Percentiles rank a stretch among this genome's conserved stretches.
These are phyloP conservation scores for Yamadazyma endophytica DNA, from an alignment of 805 yeast species.

Conservation along the genomic window DNA sequence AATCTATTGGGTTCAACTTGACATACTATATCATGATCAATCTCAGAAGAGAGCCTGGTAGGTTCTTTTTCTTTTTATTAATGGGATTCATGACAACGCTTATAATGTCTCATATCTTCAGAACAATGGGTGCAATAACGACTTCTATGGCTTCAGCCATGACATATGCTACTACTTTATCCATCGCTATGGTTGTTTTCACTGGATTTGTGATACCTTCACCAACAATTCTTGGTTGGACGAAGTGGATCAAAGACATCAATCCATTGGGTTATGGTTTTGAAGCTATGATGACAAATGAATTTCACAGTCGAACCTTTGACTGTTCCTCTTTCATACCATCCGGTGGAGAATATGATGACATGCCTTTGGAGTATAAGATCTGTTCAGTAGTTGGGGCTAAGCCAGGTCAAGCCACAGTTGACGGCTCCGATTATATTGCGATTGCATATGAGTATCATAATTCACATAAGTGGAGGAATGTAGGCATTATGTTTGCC, in stretches of 20 bases:
- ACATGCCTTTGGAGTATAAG: constrained; percentile 30
- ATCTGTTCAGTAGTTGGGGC: constrained; percentile 64
- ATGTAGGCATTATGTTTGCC: constrained; percentile 62
- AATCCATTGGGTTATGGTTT: constrained; percentile 39
- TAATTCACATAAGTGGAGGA: constrained; percentile 71
- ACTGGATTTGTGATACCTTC: constrained; percentile 45
- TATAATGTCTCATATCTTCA: constrained; percentile 40
- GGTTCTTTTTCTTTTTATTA: constrained; percentile 36
- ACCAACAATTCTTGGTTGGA: constrained; percentile 59
- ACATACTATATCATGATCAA: constrained; percentile 48
- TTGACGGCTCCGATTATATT: constrained; percentile 60
- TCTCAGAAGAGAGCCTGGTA: constrained; percentile 32
- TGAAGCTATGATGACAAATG: constrained; percentile 62
- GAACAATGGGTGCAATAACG: constrained; percentile 40
- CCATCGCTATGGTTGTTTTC: constrained; percentile 49
- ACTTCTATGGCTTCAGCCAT: constrained; percentile 41
- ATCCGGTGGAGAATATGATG: constrained; percentile 48
- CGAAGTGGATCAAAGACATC: constrained; percentile 45
- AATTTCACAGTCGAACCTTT: constrained; percentile 32
- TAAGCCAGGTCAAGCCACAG: constrained; percentile 45
- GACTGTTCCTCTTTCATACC: constrained; percentile 56
- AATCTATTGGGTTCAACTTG: constrained; percentile 28
- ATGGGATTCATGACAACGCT: constrained; percentile 28
- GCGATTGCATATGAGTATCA: constrained; percentile 44
- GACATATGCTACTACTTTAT: constrained; percentile 16